Evolutionary conservation across 306 rosid genomes (phyloP).

Genomic region (Hylodesmum podocarpum): DNA sequence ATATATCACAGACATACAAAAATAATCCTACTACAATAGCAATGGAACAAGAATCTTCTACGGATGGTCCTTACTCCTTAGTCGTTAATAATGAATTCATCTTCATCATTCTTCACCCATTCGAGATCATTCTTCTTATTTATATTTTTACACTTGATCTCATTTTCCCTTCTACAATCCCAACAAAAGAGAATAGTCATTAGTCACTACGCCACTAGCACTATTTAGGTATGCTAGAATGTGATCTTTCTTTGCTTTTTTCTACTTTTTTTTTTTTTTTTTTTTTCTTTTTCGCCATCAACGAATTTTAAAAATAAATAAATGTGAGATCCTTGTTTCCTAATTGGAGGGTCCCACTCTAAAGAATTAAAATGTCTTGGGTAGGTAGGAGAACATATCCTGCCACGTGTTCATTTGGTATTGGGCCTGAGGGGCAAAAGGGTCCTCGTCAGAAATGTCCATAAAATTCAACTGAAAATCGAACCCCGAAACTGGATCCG

Average conservation of each 20-base stretch:
- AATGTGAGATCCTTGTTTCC: neutral
- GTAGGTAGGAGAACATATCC: constrained; percentile 51
- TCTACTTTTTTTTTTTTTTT: neutral
- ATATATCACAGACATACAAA: constrained; percentile 4
- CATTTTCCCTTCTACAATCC: constrained; percentile 8
- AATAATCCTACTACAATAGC: constrained; percentile 24
- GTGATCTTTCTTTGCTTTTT: neutral
- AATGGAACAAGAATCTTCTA: constrained; percentile 35
- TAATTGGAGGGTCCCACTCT: neutral
- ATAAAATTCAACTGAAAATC: constrained; percentile 49
- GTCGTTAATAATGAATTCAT: constrained; percentile 3
- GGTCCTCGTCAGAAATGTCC: constrained; percentile 45
- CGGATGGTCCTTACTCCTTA: neutral
- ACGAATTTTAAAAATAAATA: constrained; percentile 25
- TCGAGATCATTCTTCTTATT: constrained; percentile 25
- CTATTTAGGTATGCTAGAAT: neutral
- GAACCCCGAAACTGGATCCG: constrained; percentile 33
- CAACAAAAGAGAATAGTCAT: neutral
- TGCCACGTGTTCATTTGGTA: constrained; percentile 40
- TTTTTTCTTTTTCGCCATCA: neutral
- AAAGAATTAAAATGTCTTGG: constrained; percentile 40
- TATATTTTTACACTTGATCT: constrained; percentile 20
- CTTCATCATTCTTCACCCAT: neutral
- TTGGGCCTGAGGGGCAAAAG: constrained; percentile 53
- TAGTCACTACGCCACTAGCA: neutral